Evolutionary conservation across 495 filamentous ascomycete genomes (phyloP).

Genomic region (Neurospora sp.): DNA sequence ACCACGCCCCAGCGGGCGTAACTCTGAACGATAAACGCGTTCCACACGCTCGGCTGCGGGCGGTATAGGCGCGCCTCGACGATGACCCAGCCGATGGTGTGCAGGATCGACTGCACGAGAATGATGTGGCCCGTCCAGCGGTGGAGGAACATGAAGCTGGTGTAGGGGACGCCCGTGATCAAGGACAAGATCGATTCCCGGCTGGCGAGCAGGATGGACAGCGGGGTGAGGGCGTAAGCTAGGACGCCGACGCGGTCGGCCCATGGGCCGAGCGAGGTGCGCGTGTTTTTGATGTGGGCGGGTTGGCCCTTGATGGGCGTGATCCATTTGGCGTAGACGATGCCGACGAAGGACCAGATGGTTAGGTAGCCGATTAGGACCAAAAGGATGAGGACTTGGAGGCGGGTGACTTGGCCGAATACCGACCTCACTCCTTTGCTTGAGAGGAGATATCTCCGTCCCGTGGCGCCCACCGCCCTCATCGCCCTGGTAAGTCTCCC

Average conservation of each 20-base stretch:
- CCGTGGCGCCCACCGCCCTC: conserved; percentile 11
- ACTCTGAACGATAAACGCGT: conserved; percentile 38
- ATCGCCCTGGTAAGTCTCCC: background rate
- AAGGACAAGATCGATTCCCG: conserved; percentile 52
- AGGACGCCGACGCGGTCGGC: conserved; percentile 52
- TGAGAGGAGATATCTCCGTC: conserved; percentile 28
- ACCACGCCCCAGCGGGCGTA: conserved; percentile 60
- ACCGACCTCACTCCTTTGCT: conserved; percentile 2
- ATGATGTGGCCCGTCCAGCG: conserved; percentile 57
- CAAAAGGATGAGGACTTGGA: conserved; percentile 32
- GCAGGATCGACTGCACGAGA: conserved; percentile 47
- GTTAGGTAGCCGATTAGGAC: conserved; percentile 43
- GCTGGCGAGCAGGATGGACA: conserved; percentile 48
- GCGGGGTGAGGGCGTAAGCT: conserved; percentile 57
- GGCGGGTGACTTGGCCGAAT: conserved; percentile 32
- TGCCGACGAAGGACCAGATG: conserved; percentile 55
- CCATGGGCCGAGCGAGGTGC: conserved; percentile 50
- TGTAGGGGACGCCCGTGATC: conserved; percentile 55
- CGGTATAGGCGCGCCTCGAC: conserved; percentile 52
- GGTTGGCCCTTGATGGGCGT: conserved; percentile 44
- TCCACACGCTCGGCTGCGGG: conserved; percentile 48
- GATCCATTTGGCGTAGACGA: conserved; percentile 48
- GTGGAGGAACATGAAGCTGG: conserved; percentile 61
- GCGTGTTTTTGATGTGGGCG: conserved; percentile 38
- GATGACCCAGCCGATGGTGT: conserved; percentile 57